Evolutionary conservation across 768 basidiomycete species (phyloP), one percentile per base, ranked within the genome.

Genomic region (Suillus luteus): DNA sequence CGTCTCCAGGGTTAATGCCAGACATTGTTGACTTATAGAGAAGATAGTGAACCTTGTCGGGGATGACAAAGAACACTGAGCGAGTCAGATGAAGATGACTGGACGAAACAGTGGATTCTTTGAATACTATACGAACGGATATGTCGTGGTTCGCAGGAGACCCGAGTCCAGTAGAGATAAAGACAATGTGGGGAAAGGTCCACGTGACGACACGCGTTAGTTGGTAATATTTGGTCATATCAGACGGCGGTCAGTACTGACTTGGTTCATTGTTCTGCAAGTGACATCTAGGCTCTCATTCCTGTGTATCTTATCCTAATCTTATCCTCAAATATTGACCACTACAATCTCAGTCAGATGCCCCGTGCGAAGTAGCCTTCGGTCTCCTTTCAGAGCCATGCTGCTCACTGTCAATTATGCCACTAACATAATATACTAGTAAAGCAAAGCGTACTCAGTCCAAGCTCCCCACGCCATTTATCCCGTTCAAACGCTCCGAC

Each of bases 1-100:
- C 94, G 82, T 97, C 95, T 67, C 92, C 92, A 64, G 88, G 70
- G 77, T 88, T 92, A 69, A 95, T 88, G 38, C 91, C 91, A 75
- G 91, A 76, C 91, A 93, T 27, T 93, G 82, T 81, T 83, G 72
- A 59, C 43, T 37, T 62, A 59, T 22, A 31, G 38, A n/a, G 27
- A 58, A 27, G 74, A 67, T 66, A 73, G 82, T 27, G 27, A 27
- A 27, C 27, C 27, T 27, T 27, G 27, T 27, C 27, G 27, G 27
- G 27, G 27, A 27, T 27, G 27, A 27, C 27, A 27, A 27, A 27
- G 27, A 27, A 27, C 27, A 27, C 27, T 27, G 27, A 27, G 27
- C 27, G 27, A 27, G 27, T 27, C 27, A 27, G 27, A 27, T 2
- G 27, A 27, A 27, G 27, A 27, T 27, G 2, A 27, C 27, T 27